phyloP scores from a whole-genome alignment of 306 rosid species.

The Rosa persica region DNA sequence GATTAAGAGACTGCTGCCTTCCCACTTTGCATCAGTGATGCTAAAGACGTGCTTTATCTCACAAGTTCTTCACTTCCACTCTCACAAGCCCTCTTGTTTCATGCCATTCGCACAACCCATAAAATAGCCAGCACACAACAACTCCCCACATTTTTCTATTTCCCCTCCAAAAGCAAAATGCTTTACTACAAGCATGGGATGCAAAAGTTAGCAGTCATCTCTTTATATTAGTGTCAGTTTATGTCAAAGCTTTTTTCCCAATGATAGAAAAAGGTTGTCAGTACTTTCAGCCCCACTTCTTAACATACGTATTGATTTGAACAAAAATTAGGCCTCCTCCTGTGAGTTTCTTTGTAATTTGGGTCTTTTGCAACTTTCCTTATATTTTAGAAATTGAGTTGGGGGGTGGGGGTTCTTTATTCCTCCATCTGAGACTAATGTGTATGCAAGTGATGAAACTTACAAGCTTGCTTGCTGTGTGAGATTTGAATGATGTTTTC shows the following conservation, averaged over 20 bases:
- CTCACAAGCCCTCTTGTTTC: no score
- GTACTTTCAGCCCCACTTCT: not conserved
- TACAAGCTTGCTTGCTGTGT: not conserved
- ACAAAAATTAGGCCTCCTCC: not conserved
- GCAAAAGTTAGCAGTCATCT: not conserved
- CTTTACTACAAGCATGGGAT: not conserved
- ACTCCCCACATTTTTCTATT: not conserved
- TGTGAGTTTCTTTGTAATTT: not conserved
- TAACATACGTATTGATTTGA: not conserved
- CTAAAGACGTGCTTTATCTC: no score
- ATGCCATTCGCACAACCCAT: no score
- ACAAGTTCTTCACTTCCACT: no score
- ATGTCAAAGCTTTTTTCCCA: not conserved
- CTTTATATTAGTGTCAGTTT: not conserved
- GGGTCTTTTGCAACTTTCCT: not conserved
- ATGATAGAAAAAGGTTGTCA: not conserved
- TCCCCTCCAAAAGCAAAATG: not conserved
- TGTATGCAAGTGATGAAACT: not conserved
- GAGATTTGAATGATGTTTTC: not conserved
- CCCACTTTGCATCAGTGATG: no score
- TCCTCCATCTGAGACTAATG: not conserved
- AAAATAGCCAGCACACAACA: not conserved
- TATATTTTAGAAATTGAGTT: not conserved
- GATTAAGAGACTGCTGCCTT: no score
- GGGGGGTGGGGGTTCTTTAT: not conserved